These are phyloP conservation scores for Aspergillus haitiensis DNA, from an alignment of 495 filamentous ascomycete species.

Conservation along the genomic window DNA sequence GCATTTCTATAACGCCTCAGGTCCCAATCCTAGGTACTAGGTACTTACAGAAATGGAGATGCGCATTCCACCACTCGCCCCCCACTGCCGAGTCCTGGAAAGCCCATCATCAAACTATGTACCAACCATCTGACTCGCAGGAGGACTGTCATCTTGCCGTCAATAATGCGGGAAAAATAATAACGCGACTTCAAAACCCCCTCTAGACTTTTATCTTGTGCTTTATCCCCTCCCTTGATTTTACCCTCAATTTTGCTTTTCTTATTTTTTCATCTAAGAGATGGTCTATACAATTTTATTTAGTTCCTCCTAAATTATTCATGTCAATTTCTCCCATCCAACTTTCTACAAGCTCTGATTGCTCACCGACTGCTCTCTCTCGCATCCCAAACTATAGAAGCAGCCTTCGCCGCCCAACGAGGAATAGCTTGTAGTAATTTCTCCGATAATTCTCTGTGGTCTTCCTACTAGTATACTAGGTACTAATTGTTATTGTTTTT, in stretches of 20 bases:
- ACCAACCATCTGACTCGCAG: conserved; percentile 21
- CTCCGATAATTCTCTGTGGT: no score
- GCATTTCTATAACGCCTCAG: background rate
- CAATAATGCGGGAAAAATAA: conserved; percentile 8
- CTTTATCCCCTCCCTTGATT: background rate
- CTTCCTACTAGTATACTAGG: no score
- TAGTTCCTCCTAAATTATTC: background rate
- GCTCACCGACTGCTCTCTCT: conserved; percentile 4
- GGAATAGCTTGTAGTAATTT: background rate
- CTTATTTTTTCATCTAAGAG: background rate
- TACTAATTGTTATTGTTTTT: no score
- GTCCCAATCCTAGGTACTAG: no score
- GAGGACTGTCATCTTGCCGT: conserved; percentile 14
- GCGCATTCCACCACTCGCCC: background rate
- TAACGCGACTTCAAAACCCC: conserved; percentile 5
- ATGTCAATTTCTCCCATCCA: background rate
- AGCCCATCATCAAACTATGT: background rate
- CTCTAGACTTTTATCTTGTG: conserved; percentile 11
- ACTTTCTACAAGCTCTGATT: background rate
- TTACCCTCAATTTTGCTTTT: background rate
- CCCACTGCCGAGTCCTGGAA: background rate
- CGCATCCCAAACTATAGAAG: background rate
- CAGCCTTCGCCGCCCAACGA: background rate
- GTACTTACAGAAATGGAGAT: background rate
- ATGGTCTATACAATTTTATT: background rate